Base-by-base conservation (phyloP, 2,329 filamentous ascomycete species). In the Myotisia sp. region DNA sequence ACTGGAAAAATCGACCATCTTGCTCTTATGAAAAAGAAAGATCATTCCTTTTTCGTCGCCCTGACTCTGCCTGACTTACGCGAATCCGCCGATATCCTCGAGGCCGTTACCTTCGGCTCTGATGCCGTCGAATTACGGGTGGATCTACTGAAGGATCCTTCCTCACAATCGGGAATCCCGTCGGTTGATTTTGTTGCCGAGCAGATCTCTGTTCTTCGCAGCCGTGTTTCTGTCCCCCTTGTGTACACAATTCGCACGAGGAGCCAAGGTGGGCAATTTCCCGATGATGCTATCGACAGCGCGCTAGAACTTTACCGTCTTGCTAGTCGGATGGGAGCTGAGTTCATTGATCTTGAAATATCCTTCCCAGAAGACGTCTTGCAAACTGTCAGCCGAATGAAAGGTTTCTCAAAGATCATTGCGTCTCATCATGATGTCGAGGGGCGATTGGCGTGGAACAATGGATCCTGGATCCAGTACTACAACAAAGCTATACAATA, bases 41-140 rank as follows among this genome's bases (percentile, higher is more conserved):
- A 64, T 42, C 73, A 82, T 31, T 90, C 82, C 13, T 95, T 92
- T 64, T 98, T 98, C 48, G 81, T 95, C 14, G 86, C 86, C 6
- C 62, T 98, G 30, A 95, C 90, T 0, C 64, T 90, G 33, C 82
- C 86, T 2, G 72, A 82, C 45, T 62, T 95, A 10, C 63, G 69
- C 7, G 62, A 71, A 13, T 71, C 76, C 19, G 53, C 74, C 6
- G 65, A 75, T 13, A 62, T 77, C 18, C 65, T 98, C 28, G 74
- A 77, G 2, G 65, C 74, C 33, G 78, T 85, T 27, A 74, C 79
- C 8, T 75, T 92, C 26, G 90, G 90, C 3, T 80, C 82, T 5
- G 87, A 98, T 59, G 90, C 87, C 3, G 83, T 95, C 7, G 90
- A 98, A 57, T 62, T 98, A 33, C 75, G 90, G n/a, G 82, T 93